Evolutionary conservation across 768 basidiomycete genomes (phyloP).

Genomic region (Hygrophorus russula): DNA sequence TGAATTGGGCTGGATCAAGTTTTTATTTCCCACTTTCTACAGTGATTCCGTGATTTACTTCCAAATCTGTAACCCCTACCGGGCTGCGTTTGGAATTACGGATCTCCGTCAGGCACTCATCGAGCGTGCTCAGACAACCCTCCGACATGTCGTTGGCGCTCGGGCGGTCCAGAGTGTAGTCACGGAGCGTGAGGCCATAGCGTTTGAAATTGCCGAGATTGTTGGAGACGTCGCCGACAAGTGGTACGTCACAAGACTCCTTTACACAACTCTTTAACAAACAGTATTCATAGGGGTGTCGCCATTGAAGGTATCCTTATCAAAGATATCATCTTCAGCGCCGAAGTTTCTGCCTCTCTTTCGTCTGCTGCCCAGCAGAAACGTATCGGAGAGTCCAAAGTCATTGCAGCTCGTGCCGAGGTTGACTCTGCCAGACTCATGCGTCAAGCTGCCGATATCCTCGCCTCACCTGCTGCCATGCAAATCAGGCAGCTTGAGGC

Average conservation of each 20-base stretch:
- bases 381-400: slow-evolving; percentile 92
- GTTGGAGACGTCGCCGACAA: slow-evolving; percentile 87
- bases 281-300: slow-evolving; percentile 80
- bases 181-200: slow-evolving; percentile 94
- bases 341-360: slow-evolving; percentile 83
- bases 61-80: slow-evolving; percentile 84
- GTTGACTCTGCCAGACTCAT: slow-evolving; percentile 92
- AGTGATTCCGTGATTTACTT: slow-evolving; percentile 92
- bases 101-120: slow-evolving; percentile 80
- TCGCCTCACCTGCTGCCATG: slow-evolving; percentile 93
- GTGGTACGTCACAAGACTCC: slow-evolving; percentile 54
- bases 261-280: no score
- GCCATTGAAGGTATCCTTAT: slow-evolving; percentile 93
- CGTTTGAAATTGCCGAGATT: slow-evolving; percentile 93
- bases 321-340: slow-evolving; percentile 88
- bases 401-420: slow-evolving; percentile 92
- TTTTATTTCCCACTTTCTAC: slow-evolving; percentile 6
- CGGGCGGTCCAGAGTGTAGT: slow-evolving; percentile 93
- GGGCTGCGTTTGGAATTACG: slow-evolving; percentile 86
- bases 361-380: slow-evolving; percentile 96
- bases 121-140: slow-evolving; percentile 86
- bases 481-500: slow-evolving; percentile 96
- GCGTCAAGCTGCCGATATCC: slow-evolving; percentile 93
- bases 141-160: slow-evolving; percentile 95
- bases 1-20: background rate